phyloP scores from a whole-genome alignment of 306 rosid species.

The Quercus variabilis region DNA sequence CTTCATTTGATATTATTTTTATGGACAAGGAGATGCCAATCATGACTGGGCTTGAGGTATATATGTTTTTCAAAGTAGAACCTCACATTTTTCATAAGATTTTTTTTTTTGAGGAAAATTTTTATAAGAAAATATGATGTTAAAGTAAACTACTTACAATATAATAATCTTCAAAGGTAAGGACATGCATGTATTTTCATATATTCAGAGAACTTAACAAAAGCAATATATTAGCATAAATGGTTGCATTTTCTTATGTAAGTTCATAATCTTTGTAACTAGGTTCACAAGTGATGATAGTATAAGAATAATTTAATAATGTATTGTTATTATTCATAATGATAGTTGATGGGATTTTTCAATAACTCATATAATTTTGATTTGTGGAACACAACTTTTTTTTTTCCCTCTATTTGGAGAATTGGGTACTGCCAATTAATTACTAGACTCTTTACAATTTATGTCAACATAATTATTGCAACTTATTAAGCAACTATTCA shows the following conservation, averaged over 20 bases:
- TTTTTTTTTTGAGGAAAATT: not conserved
- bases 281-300: not conserved
- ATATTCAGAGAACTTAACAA: too few relatives aligned
- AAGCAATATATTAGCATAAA: not conserved
- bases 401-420: too few relatives aligned
- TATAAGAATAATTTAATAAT: not conserved
- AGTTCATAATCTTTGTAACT: not conserved
- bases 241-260: not conserved
- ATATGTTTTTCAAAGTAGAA: not conserved
- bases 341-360: too few relatives aligned
- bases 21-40: conserved; percentile 36
- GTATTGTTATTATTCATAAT: too few relatives aligned
- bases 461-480: too few relatives aligned
- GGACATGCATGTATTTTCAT: too few relatives aligned
- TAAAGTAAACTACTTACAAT: not conserved
- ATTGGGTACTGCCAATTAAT: too few relatives aligned
- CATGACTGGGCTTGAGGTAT: conserved; percentile 31
- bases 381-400: too few relatives aligned
- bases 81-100: not conserved
- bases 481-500: too few relatives aligned
- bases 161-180: too few relatives aligned
- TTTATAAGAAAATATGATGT: not conserved
- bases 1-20: conserved; percentile 30
- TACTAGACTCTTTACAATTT: too few relatives aligned
- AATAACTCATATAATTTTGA: too few relatives aligned